Evolutionary conservation across 2,329 filamentous ascomycete species (phyloP).

Genomic region (Capronia epimyces): DNA sequence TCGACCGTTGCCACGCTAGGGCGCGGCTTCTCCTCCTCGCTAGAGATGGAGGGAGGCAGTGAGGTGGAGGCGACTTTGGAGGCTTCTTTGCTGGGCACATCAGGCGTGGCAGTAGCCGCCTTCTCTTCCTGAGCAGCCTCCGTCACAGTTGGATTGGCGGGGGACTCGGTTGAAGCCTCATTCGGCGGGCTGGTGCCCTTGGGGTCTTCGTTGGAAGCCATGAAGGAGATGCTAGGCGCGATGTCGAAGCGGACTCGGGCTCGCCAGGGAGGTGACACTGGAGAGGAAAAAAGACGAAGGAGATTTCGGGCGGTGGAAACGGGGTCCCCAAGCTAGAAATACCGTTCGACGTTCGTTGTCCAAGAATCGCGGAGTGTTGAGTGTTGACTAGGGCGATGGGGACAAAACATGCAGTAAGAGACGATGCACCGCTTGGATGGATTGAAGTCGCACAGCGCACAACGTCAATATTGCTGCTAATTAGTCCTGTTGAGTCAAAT

Average conservation of each 20-base stretch:
- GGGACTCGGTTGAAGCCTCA: neutral
- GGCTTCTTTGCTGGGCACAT: neutral
- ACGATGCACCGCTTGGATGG: neutral
- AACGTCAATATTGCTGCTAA: neutral
- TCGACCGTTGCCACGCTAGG: constrained; percentile 15
- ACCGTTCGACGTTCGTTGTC: neutral
- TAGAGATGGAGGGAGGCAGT: constrained; percentile 18
- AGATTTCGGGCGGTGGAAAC: neutral
- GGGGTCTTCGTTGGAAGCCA: neutral
- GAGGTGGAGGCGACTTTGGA: constrained; percentile 5
- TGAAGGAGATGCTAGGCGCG: neutral
- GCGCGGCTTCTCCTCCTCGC: constrained; percentile 12
- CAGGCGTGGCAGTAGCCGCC: neutral
- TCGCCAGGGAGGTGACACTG: neutral
- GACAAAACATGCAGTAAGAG: neutral
- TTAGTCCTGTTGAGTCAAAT: no score
- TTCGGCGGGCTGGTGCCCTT: neutral
- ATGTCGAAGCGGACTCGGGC: neutral
- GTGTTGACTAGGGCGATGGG: neutral
- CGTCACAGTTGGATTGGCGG: neutral
- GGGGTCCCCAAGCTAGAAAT: neutral
- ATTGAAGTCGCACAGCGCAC: neutral
- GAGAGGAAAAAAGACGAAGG: neutral
- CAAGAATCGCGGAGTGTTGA: no score
- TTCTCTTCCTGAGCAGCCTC: neutral